A percentile compares a stretch with the other conserved stretches of the same genome.
Evolutionary conservation across 2,329 filamentous ascomycete genomes (phyloP).

Genomic region (Fusarium compactum): DNA sequence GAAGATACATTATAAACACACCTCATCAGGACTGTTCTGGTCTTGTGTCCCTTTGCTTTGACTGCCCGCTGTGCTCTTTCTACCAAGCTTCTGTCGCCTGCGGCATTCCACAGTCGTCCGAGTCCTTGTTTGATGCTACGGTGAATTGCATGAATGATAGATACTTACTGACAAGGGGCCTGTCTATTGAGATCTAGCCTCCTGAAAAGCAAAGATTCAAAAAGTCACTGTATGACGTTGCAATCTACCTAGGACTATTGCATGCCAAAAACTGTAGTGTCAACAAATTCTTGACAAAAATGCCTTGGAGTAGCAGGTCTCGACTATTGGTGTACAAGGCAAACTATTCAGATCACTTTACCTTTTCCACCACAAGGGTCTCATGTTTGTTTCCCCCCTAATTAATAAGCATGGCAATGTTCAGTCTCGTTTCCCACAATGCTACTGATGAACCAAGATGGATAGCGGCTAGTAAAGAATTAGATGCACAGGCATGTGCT

Average conservation of each 20-base stretch:
- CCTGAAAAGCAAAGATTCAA: constrained; percentile 18
- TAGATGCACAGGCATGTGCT: constrained; percentile 1
- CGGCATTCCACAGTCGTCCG: neutral
- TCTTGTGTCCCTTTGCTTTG: neutral
- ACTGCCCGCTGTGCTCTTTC: neutral
- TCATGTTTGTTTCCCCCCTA: neutral
- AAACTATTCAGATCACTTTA: neutral
- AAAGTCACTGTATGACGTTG: neutral
- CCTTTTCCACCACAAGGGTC: neutral
- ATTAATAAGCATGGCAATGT: neutral
- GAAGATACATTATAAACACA: neutral
- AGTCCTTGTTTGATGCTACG: neutral
- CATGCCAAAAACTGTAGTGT: neutral
- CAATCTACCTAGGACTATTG: neutral
- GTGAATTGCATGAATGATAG: neutral
- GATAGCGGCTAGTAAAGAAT: neutral
- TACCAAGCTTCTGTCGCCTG: neutral
- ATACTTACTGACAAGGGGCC: neutral
- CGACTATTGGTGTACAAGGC: neutral
- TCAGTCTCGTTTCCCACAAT: neutral
- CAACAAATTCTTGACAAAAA: neutral
- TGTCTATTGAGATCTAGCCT: neutral
- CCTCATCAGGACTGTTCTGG: neutral
- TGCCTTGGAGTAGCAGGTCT: neutral
- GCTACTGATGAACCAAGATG: neutral